Conservation (phyloP, 306 rosid species). For the Vicia villosa region DNA sequence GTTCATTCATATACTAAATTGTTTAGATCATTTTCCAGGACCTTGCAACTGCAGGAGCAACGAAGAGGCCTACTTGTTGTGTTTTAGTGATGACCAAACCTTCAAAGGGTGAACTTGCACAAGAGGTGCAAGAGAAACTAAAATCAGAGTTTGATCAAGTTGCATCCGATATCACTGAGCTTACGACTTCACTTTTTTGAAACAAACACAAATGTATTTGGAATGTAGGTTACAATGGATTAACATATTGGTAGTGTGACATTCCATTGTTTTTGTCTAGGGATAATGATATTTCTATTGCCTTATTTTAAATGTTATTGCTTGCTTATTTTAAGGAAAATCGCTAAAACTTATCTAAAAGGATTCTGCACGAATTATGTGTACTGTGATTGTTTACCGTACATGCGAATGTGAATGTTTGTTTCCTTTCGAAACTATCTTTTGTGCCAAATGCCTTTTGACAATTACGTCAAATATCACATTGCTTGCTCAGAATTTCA, state of each 20-base stretch:
- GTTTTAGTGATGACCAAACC: slow-evolving; percentile 85
- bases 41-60: slow-evolving; percentile 89
- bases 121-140: slow-evolving; percentile 73
- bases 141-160: slow-evolving; percentile 71
- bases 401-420: no score
- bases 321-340: background rate
- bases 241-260: slow-evolving; percentile 25
- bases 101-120: slow-evolving; percentile 66
- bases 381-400: no score
- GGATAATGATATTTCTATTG: slow-evolving; percentile 17
- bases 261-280: slow-evolving; percentile 21
- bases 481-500: no score
- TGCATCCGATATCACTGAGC: slow-evolving; percentile 61
- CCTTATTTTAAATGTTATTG: background rate
- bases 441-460: no score
- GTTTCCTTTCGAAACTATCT: no score
- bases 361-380: no score
- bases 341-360: no score
- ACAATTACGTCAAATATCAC: no score
- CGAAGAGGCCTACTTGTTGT: slow-evolving; percentile 98
- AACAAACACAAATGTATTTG: slow-evolving; percentile 27
- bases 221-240: slow-evolving; percentile 14
- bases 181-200: slow-evolving; percentile 66
- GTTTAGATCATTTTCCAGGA: slow-evolving; percentile 51
- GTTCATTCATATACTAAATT: background rate